Evolutionary conservation across 306 rosid species (phyloP).

Genomic region (Dryas alaskensis): DNA sequence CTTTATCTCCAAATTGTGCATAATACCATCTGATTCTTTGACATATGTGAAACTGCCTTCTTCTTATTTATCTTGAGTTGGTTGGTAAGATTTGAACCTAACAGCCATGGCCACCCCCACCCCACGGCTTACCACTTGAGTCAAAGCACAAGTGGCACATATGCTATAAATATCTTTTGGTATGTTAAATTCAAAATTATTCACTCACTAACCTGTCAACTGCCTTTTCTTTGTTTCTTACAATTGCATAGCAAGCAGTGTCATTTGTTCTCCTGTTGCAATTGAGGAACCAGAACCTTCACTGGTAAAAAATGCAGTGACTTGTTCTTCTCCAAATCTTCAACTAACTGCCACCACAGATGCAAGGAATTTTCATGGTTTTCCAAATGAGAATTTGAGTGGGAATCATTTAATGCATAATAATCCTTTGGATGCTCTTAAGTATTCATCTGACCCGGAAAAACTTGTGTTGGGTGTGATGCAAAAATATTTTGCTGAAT

Average conservation of each 20-base stretch:
- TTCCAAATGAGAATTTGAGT: slow-evolving; percentile 24
- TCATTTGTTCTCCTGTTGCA: background rate
- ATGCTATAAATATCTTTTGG: background rate
- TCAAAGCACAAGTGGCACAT: background rate
- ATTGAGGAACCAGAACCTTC: slow-evolving; percentile 21
- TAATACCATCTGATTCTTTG: background rate
- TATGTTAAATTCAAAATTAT: background rate
- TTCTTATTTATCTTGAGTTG: background rate
- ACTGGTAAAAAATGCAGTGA: slow-evolving; percentile 1
- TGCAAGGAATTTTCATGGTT: slow-evolving; percentile 23
- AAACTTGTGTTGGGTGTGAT: slow-evolving; percentile 45
- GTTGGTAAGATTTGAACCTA: background rate
- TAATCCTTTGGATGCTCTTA: slow-evolving; percentile 29
- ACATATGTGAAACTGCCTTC: background rate
- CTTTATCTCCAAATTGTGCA: background rate
- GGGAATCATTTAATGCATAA: slow-evolving; percentile 13
- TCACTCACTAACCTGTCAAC: background rate
- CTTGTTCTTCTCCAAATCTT: slow-evolving; percentile 20
- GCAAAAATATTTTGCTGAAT: slow-evolving; percentile 22
- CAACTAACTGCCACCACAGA: slow-evolving; percentile 18
- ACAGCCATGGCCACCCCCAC: no score
- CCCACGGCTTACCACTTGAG: background rate
- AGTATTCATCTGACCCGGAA: slow-evolving; percentile 42
- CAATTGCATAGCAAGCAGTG: slow-evolving; percentile 17
- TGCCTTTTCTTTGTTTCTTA: background rate